phyloP scores from a whole-genome alignment of 345 rosid species.

The Eucalyptus erythrocorys region DNA sequence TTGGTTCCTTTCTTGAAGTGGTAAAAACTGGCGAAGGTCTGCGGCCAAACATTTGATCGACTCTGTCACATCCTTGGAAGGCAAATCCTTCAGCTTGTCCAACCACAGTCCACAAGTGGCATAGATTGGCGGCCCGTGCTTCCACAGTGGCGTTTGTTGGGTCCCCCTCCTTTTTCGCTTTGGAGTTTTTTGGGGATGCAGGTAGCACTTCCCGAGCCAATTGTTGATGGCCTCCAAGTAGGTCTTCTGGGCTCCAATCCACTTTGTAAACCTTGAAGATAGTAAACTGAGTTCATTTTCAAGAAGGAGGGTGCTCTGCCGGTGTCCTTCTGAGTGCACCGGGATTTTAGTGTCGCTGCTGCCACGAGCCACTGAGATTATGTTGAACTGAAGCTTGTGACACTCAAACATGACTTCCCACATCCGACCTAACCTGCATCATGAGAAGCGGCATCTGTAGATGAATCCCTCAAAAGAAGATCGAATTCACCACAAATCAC shows the following conservation, averaged over 20 bases:
- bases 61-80: conserved; percentile 39
- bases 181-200: conserved; percentile 3
- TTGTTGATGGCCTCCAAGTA: conserved; percentile 56
- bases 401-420: conserved; percentile 92
- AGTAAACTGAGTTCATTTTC: conserved; percentile 48
- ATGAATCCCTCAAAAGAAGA: background rate
- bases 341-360: conserved; percentile 31
- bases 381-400: conserved; percentile 61
- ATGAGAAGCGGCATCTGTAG: background rate
- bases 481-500: background rate
- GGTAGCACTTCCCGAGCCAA: conserved; percentile 71
- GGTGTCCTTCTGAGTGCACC: conserved; percentile 42
- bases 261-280: conserved; percentile 57
- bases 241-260: conserved; percentile 60
- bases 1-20: conserved; percentile 65
- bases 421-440: conserved; percentile 74
- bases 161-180: conserved; percentile 19
- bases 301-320: conserved; percentile 46
- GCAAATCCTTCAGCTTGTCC: conserved; percentile 28
- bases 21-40: conserved; percentile 52
- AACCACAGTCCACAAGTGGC: conserved; percentile 64
- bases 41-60: conserved; percentile 50
- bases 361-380: conserved; percentile 41
- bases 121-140: conserved; percentile 58
- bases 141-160: conserved; percentile 5